Evolutionary conservation across 2,329 filamentous ascomycete genomes (phyloP).

Genomic region (Penicillium sp.): DNA sequence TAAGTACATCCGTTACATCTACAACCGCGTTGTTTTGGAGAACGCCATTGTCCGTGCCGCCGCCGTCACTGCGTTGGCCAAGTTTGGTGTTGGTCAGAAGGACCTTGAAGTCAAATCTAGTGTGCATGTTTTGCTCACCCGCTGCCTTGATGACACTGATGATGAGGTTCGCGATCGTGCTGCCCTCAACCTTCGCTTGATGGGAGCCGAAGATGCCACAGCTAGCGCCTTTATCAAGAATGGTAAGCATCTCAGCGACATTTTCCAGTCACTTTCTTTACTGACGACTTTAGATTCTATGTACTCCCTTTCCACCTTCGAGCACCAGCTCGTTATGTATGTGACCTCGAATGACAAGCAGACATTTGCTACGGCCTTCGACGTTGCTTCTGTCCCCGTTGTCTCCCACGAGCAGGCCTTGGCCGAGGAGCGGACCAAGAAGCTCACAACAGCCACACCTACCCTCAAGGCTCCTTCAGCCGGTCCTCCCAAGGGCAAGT

Average conservation of each 20-base stretch:
- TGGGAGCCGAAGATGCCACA: constrained; percentile 86
- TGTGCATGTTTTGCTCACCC: constrained; percentile 84
- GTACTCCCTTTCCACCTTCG: constrained; percentile 91
- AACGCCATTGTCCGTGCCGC: constrained; percentile 95
- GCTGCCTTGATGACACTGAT: constrained; percentile 94
- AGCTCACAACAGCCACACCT: constrained; percentile 87
- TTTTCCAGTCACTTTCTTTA: neutral
- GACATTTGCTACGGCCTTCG: constrained; percentile 82
- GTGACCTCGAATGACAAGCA: constrained; percentile 89
- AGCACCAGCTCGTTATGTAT: constrained; percentile 97
- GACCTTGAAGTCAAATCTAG: constrained; percentile 96
- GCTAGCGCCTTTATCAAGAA: constrained; percentile 90
- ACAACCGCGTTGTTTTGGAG: constrained; percentile 95
- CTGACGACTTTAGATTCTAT: constrained; percentile 69
- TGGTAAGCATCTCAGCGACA: constrained; percentile 52
- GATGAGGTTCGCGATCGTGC: constrained; percentile 97
- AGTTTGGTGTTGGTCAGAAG: constrained; percentile 96
- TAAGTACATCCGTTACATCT: constrained; percentile 99
- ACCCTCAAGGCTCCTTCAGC: constrained; percentile 91
- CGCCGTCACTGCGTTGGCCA: constrained; percentile 91
- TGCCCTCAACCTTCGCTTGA: constrained; percentile 85
- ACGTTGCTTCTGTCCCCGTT: constrained; percentile 84
- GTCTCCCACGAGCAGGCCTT: constrained; percentile 95
- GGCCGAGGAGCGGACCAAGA: constrained; percentile 94
- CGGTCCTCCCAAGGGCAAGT: constrained; percentile 69